Evolutionary conservation across 1,284 basidiomycete genomes (phyloP).

Genomic region (Volvariella volvacea): DNA sequence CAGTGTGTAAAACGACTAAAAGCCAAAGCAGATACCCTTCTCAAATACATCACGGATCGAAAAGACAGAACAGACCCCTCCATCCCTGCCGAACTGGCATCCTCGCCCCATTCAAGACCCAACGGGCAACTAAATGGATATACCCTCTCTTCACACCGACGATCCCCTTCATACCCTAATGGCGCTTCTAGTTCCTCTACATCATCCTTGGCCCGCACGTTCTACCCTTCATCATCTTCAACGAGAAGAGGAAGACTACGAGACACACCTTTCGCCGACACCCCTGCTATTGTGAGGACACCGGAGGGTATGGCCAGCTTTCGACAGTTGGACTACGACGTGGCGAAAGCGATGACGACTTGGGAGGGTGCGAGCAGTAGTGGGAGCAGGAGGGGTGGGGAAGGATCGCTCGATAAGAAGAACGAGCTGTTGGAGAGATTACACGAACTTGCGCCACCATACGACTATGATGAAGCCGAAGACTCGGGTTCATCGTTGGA

Average conservation of each 20-base stretch:
- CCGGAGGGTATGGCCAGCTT: slow-evolving; percentile 69
- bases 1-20: slow-evolving; percentile 71
- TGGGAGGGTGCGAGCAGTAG: not conserved
- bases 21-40: slow-evolving; percentile 74
- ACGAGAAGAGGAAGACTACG: slow-evolving; percentile 13
- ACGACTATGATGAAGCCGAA: slow-evolving; percentile 37
- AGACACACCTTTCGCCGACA: slow-evolving; percentile 52
- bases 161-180: slow-evolving; percentile 23
- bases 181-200: slow-evolving; percentile 18
- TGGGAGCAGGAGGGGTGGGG: not conserved
- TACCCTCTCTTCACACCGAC: slow-evolving; percentile 21
- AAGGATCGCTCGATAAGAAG: slow-evolving; percentile 9
- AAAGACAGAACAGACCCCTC: slow-evolving; percentile 68
- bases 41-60: slow-evolving; percentile 85
- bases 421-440: slow-evolving; percentile 26
- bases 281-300: slow-evolving; percentile 73
- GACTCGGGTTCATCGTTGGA: slow-evolving; percentile 15
- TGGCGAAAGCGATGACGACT: slow-evolving; percentile 6
- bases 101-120: slow-evolving; percentile 16
- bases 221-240: slow-evolving; percentile 12
- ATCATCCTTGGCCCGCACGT: slow-evolving; percentile 11
- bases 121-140: slow-evolving; percentile 25
- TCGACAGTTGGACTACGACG: slow-evolving; percentile 44
- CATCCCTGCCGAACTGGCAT: slow-evolving; percentile 46
- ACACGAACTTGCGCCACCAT: slow-evolving; percentile 28